These are phyloP conservation scores for Pseudogymnoascus sp. DNA, from an alignment of 2,329 filamentous ascomycete species.

Conservation along the genomic window DNA sequence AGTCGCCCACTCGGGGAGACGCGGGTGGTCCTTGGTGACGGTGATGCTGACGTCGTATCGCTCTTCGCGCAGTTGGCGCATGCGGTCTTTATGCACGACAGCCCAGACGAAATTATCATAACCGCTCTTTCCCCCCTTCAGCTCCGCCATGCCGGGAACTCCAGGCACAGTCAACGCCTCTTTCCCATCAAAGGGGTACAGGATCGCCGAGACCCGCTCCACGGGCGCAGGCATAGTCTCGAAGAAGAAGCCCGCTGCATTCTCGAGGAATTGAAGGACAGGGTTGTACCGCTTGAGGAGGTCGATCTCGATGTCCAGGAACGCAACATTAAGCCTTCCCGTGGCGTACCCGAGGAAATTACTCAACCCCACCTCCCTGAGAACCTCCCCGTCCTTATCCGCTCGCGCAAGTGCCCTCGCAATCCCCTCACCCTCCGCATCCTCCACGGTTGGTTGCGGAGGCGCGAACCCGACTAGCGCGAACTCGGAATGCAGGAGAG, in stretches of 20 bases:
- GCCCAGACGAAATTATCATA: constrained; percentile 94
- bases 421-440: constrained; percentile 35
- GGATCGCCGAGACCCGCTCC: constrained; percentile 66
- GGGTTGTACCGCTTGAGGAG: constrained; percentile 86
- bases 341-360: constrained; percentile 84
- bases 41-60: constrained; percentile 93
- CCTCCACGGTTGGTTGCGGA: constrained; percentile 39
- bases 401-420: constrained; percentile 32
- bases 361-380: constrained; percentile 81
- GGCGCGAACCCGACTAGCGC: constrained; percentile 73
- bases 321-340: constrained; percentile 86
- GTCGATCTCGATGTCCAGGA: constrained; percentile 74
- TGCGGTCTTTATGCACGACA: constrained; percentile 86
- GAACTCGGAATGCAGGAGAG: constrained; percentile 70
- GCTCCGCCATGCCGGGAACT: constrained; percentile 49
- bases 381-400: constrained; percentile 43
- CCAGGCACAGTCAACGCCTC: constrained; percentile 69
- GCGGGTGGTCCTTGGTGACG: constrained; percentile 82
- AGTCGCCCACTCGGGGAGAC: constrained; percentile 81
- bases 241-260: constrained; percentile 63
- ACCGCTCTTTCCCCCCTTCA: constrained; percentile 51
- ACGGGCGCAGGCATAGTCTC: constrained; percentile 61
- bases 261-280: constrained; percentile 56
- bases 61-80: constrained; percentile 83
- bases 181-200: constrained; percentile 87